Evolutionary conservation across 306 rosid genomes (phyloP).

Genomic region (Nissolia schottii): DNA sequence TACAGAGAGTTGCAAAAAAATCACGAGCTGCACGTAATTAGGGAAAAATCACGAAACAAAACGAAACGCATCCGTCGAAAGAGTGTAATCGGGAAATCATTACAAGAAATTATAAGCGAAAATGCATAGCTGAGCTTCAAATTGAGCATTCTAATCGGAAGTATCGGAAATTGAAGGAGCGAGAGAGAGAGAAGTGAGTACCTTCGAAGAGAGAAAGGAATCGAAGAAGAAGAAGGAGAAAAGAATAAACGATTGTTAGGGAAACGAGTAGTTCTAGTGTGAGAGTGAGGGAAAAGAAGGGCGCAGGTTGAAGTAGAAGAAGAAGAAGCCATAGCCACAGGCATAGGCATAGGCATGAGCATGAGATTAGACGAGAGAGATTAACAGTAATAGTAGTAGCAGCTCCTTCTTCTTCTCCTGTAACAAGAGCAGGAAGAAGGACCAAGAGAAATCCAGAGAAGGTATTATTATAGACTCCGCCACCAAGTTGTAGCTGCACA

Average conservation of each 20-base stretch:
- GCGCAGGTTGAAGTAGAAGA: constrained; percentile 11
- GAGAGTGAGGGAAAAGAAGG: constrained; percentile 25
- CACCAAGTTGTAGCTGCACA: background rate
- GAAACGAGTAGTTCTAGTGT: constrained; percentile 14
- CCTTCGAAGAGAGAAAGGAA: constrained; percentile 31
- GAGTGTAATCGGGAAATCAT: background rate
- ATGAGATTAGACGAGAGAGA: too few species aligned
- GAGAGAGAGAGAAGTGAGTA: constrained; percentile 3
- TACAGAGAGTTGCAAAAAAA: background rate
- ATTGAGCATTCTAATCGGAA: constrained; percentile 1
- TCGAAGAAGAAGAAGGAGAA: constrained; percentile 10
- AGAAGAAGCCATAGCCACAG: constrained; percentile 22
- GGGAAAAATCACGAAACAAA: background rate
- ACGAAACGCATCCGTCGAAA: background rate
- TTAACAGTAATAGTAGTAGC: too few species aligned
- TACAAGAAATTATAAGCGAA: background rate
- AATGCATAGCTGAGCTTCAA: background rate
- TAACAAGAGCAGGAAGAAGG: background rate
- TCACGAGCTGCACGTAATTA: too few species aligned
- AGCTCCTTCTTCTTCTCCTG: background rate
- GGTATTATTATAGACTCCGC: background rate
- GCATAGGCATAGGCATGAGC: too few species aligned
- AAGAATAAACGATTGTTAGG: constrained; percentile 20
- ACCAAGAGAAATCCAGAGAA: background rate
- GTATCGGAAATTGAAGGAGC: background rate